phyloP scores from a whole-genome alignment of 768 basidiomycete species.

The Lactarius vividus region DNA sequence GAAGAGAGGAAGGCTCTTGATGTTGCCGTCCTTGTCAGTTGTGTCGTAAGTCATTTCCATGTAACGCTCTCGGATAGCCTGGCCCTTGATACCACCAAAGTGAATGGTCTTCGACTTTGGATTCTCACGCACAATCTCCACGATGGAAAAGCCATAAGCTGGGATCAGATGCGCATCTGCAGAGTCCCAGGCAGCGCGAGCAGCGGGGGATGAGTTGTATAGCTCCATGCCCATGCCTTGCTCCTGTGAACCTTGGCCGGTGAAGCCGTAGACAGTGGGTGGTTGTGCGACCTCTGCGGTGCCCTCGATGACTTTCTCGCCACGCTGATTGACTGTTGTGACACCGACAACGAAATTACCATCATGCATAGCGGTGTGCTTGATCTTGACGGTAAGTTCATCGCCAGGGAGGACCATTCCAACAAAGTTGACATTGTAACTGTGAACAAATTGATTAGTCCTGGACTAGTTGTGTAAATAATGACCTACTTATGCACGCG shows the following conservation, averaged over 20 bases:
- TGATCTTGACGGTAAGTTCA: slow-evolving; percentile 80
- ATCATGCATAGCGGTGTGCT: slow-evolving; percentile 86
- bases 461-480: slow-evolving; percentile 11
- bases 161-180: slow-evolving; percentile 91
- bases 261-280: slow-evolving; percentile 93
- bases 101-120: slow-evolving; percentile 98
- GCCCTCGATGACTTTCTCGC: slow-evolving; percentile 91
- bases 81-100: slow-evolving; percentile 99
- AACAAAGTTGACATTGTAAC: slow-evolving; percentile 92
- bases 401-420: slow-evolving; percentile 96
- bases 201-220: slow-evolving; percentile 88
- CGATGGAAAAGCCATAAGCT: slow-evolving; percentile 97
- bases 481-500: slow-evolving; percentile 80
- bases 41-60: slow-evolving; percentile 99
- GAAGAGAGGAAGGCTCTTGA: slow-evolving; percentile 95
- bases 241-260: slow-evolving; percentile 97
- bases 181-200: slow-evolving; percentile 95
- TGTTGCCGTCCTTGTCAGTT: slow-evolving; percentile 92
- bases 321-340: slow-evolving; percentile 77
- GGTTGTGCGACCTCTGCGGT: slow-evolving; percentile 93
- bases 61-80: slow-evolving; percentile 97
- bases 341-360: slow-evolving; percentile 92
- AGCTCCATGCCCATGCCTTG: slow-evolving; percentile 99
- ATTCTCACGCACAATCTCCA: slow-evolving; percentile 98
- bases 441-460: slow-evolving; percentile 33